Conservation (phyloP, 805 yeast species). For the Metschnikowia cubensis region DNA sequence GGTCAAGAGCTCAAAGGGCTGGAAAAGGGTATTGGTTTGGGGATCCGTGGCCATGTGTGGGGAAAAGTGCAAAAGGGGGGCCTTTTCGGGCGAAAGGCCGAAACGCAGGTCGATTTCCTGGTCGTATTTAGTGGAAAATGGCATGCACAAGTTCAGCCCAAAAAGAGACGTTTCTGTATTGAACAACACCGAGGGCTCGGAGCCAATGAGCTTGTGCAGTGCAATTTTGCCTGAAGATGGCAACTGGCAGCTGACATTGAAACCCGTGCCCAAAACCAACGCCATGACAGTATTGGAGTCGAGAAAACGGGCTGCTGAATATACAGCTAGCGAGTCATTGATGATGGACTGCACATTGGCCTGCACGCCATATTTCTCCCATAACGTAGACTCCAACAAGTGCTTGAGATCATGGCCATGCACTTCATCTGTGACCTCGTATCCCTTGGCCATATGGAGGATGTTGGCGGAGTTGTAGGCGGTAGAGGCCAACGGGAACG, state of each 20-base stretch:
- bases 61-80: conserved; percentile 14
- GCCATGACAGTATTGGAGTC: conserved; percentile 42
- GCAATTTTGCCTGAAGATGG: conserved; percentile 17
- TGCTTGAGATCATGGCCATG: conserved; percentile 38
- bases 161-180: conserved; percentile 58
- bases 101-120: conserved; percentile 33
- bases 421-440: conserved; percentile 41
- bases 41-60: conserved; percentile 31
- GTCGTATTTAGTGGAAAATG: conserved; percentile 38
- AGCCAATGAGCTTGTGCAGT: conserved; percentile 9
- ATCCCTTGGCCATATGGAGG: conserved; percentile 60
- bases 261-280: conserved; percentile 66
- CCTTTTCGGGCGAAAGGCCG: conserved; percentile 1
- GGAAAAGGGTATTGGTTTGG: conserved; percentile 34
- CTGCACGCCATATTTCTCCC: conserved; percentile 18
- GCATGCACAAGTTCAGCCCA: conserved; percentile 36
- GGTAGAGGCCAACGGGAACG: conserved; percentile 48
- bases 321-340: conserved; percentile 67
- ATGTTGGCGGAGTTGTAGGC: conserved; percentile 44
- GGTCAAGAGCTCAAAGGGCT: conserved; percentile 54
- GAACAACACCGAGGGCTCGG: conserved; percentile 23
- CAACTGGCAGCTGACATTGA: conserved; percentile 49
- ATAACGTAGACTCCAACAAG: conserved; percentile 36
- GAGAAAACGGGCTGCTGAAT: conserved; percentile 47
- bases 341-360: conserved; percentile 45